Percentiles rank a stretch among this genome's conserved stretches.
phyloP scores from a whole-genome alignment of 192 early-diverging fungal species.

The Coemansia sp. region DNA sequence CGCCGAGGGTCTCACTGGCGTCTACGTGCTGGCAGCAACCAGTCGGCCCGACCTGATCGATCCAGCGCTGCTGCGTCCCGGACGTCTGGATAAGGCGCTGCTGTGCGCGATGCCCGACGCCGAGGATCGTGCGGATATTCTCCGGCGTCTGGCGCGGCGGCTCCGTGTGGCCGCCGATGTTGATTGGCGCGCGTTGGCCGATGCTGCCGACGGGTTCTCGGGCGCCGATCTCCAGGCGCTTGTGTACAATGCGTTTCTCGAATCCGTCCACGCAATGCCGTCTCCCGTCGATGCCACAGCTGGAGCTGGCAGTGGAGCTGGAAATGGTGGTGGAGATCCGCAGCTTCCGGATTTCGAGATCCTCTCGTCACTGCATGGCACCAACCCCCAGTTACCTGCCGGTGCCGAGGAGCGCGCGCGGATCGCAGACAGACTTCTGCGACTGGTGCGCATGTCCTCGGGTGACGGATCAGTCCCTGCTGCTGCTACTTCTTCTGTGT shows the following conservation, averaged over 20 bases:
- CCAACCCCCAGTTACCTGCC: background rate
- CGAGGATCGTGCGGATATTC: constrained; percentile 79
- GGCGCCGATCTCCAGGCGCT: constrained; percentile 96
- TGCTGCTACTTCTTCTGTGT: background rate
- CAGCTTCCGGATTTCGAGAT: constrained; percentile 21
- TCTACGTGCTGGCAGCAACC: constrained; percentile 93
- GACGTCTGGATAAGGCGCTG: constrained; percentile 80
- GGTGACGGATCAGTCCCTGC: background rate
- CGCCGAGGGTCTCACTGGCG: constrained; percentile 92
- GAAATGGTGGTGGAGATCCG: background rate
- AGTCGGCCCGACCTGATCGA: constrained; percentile 85
- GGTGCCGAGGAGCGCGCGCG: constrained; percentile 17
- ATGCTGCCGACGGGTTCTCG: constrained; percentile 70
- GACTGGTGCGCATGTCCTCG: constrained; percentile 2
- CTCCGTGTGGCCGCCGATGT: constrained; percentile 64
- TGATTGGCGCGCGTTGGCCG: constrained; percentile 65
- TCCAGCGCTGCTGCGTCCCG: constrained; percentile 77
- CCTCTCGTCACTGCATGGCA: background rate
- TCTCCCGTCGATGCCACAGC: background rate
- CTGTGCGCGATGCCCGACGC: constrained; percentile 80
- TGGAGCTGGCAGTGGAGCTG: background rate
- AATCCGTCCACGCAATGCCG: constrained; percentile 73
- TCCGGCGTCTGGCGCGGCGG: constrained; percentile 71
- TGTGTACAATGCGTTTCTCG: constrained; percentile 88
- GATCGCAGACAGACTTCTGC: constrained; percentile 23